Base-by-base conservation (phyloP, 331 rosid genomes). In the Phaseolus coccineus region DNA sequence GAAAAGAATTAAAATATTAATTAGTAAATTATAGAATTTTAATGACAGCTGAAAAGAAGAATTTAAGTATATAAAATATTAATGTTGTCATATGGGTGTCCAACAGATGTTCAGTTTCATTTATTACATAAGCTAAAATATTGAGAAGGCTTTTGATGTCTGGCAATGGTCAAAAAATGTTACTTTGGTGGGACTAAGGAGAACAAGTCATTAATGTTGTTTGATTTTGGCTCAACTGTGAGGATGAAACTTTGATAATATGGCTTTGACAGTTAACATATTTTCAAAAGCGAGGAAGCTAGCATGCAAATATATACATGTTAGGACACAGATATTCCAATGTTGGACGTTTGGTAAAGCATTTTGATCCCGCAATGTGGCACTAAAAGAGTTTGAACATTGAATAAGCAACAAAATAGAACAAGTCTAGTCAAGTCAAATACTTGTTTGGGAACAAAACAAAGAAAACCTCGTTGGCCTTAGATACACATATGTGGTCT, bases 401-500 rank as follows among this genome's bases (percentile, higher is more conserved):
- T 85, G 86, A 79, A 82, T 6, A 19, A 19, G 7, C 2, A 70
- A 13, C 7, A 27, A 14, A 78, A 73, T 14, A n/a, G 50, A 58
- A 66, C 77, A 79, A 78, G 51, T 62, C 68, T 37, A 40, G 77
- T 80, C 89, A 83, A 80, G 83, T 86, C 85, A 85, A 82, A 74
- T 69, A 25, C 51, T 62, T 84, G 76, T 42, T 69, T 11, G 46
- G 11, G 46, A 40, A 40, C 11, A 40, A 8, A 40, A 40, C 0
- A 40, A 8, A 40, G 46, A 40, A 40, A 40, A 40, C 46, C 46
- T 40, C 6, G 11, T 40, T 40, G 3, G 46, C 0, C 0, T 40
- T 40, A 0, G 47, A 42, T 42, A 9, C 35, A 13, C 15, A 2
- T 5, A 14, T 35, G 37, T 35, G 8, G 4, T 25, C 19, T n/a